Base-by-base conservation (phyloP, 768 basidiomycete species). In the Wakefieldia striispora region DNA sequence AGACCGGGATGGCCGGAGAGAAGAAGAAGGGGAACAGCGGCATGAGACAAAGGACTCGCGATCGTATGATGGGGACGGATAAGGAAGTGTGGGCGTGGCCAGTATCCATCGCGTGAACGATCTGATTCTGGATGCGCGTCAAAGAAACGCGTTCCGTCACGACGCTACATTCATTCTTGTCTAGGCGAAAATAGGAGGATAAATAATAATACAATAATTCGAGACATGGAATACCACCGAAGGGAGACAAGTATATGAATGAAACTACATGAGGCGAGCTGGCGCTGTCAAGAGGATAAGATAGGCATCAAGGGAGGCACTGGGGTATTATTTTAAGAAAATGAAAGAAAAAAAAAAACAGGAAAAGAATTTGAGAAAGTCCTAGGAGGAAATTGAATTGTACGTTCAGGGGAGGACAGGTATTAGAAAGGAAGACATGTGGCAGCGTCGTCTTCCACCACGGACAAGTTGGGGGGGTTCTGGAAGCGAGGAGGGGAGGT, bases 21-120 rank as follows among this genome's bases (percentile, higher is more conserved):
- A 51, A 62, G 51, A 56, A 55, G n/a, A 1, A 47, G 44, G 40
- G 24, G 45, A 50, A 50, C 35, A 50, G 36, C 59, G 40, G 59
- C 47, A 60, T 54, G 58, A 58, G 62, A 58, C 62, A 64, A 62
- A 50, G 59, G 49, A 47, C 50, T 45, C 48, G 54, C 44, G 24
- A 50, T 62, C 47, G 47, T 38, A 57, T 42, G 44, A 35, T 43
- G 45, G 38, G 45, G 38, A 46, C 60, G 52, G 48, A 60, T 53
- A 60, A 62, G 47, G 51, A 49, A 55, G 51, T 36, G 47, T 58
- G 54, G 43, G 36, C 38, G 40, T 42, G 56, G 46, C 29, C 23
- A 49, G 39, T 16, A 29, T 29, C 29, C 29, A 29, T 29, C 29
- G 29, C 29, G 29, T 29, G 29, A 29, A 9, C 29, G 27, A 29